Evolutionary conservation across 2,329 filamentous ascomycete genomes (phyloP).

Genomic region (Trichoderma semiorbis): DNA sequence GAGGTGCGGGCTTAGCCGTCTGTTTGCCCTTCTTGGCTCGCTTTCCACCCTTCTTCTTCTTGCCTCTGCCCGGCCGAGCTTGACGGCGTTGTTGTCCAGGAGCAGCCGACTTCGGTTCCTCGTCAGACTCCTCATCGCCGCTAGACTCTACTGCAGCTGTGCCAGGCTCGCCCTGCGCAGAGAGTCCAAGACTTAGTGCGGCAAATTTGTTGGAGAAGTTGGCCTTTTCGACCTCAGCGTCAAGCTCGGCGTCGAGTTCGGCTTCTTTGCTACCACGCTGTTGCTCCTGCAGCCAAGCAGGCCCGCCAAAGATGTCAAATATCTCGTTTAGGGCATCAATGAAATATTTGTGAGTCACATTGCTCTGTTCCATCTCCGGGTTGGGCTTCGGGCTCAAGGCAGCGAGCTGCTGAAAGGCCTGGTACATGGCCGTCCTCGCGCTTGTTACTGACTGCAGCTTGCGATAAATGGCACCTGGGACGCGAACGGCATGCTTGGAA

Average conservation of each 20-base stretch:
- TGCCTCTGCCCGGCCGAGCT: background rate
- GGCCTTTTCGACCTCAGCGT: background rate
- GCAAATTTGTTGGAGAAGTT: background rate
- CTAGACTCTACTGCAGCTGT: background rate
- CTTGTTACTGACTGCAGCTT: background rate
- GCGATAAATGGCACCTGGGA: background rate
- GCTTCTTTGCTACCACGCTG: background rate
- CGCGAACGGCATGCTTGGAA: background rate
- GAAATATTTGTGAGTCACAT: background rate
- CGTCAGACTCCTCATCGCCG: background rate
- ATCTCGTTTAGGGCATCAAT: background rate
- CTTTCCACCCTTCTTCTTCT: background rate
- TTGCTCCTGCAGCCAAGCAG: background rate
- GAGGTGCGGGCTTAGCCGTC: background rate
- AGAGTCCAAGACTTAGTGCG: background rate
- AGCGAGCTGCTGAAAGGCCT: background rate
- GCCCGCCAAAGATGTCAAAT: background rate
- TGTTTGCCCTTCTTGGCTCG: background rate
- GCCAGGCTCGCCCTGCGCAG: background rate
- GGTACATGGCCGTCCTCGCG: background rate
- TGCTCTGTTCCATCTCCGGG: background rate
- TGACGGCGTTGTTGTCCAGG: background rate
- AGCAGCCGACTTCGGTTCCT: background rate
- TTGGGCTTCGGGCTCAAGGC: background rate
- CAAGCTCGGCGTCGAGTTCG: background rate